phyloP scores from a whole-genome alignment of 2,329 filamentous ascomycete species.

The Calonectria hawksworthii region DNA sequence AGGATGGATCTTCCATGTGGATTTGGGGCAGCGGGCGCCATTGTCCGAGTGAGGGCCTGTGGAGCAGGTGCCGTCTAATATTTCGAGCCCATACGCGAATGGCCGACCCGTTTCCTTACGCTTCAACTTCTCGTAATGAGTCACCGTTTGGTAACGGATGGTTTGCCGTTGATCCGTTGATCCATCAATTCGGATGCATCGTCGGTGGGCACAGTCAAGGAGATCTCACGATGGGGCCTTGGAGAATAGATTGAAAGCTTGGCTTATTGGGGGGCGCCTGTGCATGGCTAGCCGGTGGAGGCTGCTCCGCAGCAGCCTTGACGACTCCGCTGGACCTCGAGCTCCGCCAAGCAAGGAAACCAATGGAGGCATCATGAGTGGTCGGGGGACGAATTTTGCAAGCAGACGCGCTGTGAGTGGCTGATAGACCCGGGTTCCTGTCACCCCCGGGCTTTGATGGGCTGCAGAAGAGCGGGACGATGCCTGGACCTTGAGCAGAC shows the following conservation, averaged over 20 bases:
- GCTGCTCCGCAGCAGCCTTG: slow-evolving; percentile 8
- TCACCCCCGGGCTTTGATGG: slow-evolving; percentile 32
- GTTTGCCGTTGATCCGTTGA: slow-evolving; percentile 10
- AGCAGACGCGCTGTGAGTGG: slow-evolving; percentile 18
- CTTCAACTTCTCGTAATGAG: slow-evolving; percentile 5
- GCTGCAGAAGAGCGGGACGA: slow-evolving; percentile 29
- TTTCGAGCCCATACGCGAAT: neutral
- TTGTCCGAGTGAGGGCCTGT: neutral
- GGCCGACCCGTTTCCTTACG: neutral
- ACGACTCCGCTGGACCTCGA: neutral
- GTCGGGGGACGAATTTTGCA: slow-evolving; percentile 4
- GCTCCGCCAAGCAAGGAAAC: slow-evolving; percentile 15
- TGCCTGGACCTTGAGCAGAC: slow-evolving; percentile 36
- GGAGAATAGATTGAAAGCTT: slow-evolving; percentile 17
- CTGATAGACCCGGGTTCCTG: slow-evolving; percentile 25
- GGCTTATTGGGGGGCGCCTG: slow-evolving; percentile 14
- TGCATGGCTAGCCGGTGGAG: slow-evolving; percentile 10
- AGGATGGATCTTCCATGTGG: slow-evolving; percentile 1
- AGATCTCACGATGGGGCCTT: slow-evolving; percentile 10
- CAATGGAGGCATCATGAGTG: slow-evolving; percentile 15
- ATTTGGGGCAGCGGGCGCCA: neutral
- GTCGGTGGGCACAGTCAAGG: neutral
- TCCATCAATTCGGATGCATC: neutral
- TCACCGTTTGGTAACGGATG: neutral
- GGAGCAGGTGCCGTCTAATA: neutral